Base-by-base conservation (phyloP, 2,329 filamentous ascomycete species). In the Colletotrichum zoysiae region DNA sequence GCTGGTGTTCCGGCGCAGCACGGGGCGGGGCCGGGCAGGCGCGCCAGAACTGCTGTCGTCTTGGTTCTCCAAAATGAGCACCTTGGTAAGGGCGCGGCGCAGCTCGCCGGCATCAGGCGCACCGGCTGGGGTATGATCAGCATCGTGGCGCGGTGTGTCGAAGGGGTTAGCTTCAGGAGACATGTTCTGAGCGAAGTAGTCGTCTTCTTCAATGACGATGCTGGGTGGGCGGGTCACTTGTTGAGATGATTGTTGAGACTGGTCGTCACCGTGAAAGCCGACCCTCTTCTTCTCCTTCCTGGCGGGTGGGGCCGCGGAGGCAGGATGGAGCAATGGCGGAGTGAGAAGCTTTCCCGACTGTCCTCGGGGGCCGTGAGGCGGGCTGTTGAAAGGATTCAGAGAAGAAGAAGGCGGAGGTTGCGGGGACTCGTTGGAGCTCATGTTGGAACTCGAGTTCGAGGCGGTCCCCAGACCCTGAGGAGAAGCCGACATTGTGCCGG, bases 1-100 rank as follows among this genome's bases (percentile, higher is more conserved):
- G 74, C 82, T 84, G 53, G 82, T 84, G 74, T 83, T 84, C 51
- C 82, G 81, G 73, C 82, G 78, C n/a, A 84, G 75, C 14, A 80
- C 82, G 33, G 82, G 82, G 53, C 81, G 79, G 14, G 81, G 81
- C 11, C 56, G 75, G 75, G 53, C 77, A 70, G 35, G 59, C 44
- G 46, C 51, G 14, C 68, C 65, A 65, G 73, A 14, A 60, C 64
- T 57, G 38, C 55, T 61, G 40, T 76, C 75, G 12, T 66, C 67
- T 38, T 66, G 60, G 16, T n/a, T 38, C 65, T 81, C 80, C 8
- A 78, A 78, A 2, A 82, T 80, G 6, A 84, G 74, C 44, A 84
- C 79, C 74, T 80, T 80, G 62, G 81, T 82, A 53, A 84, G 74
- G 35, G 82, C 82, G 23, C 79, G 76, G 53, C 79, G 79, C 64